Base-by-base conservation (phyloP, 805 yeast species). In the Starmerella bombicola region DNA sequence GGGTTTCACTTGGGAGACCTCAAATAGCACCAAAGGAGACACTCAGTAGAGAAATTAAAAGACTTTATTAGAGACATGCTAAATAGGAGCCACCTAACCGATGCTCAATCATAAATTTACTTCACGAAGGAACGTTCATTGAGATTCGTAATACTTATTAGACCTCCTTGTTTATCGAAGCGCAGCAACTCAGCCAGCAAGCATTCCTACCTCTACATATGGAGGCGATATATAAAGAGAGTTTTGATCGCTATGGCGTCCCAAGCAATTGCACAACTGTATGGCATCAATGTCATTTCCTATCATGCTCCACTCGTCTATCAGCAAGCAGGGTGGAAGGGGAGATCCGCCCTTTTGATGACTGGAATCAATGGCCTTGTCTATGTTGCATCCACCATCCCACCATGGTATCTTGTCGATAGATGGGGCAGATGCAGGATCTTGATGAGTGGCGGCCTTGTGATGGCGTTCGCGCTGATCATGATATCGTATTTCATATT, bases 291-390 rank as follows among this genome's bases (percentile, higher is more conserved):
- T 56, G 88, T 86, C 38, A 82, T 86, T 40, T 78, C 93, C 1
- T 86, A 86, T 61, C 86, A 85, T 63, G 95, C 95, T 2, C 95
- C 95, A 2, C 64, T 86, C 60, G 93, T 85, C 35, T 86, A 86
- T 60, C 95, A 86, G 58, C 81, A 81, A 52, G 95, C 95, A 3
- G 96, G 96, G 21, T 86, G 95, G 95, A 61, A 70, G 6, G 95
- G 95, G 20, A 67, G 93, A 45, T 73, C 75, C 49, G 95, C 95
- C 3, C 74, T 85, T 47, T 69, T 84, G 48, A 81, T 85, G 93
- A 83, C 96, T 0, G 96, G 96, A 18, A 68, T 81, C 43, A 78
- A 79, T 52, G 69, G 75, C 5, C 46, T 78, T 10, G 64, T 78
- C 25, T 78, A 79, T 55, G 67, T 73, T 43, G 47, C 62, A 2